Evolutionary conservation across 768 basidiomycete species (phyloP), one percentile per base, ranked within the genome.

Genomic region (Podaxis rugospora): DNA sequence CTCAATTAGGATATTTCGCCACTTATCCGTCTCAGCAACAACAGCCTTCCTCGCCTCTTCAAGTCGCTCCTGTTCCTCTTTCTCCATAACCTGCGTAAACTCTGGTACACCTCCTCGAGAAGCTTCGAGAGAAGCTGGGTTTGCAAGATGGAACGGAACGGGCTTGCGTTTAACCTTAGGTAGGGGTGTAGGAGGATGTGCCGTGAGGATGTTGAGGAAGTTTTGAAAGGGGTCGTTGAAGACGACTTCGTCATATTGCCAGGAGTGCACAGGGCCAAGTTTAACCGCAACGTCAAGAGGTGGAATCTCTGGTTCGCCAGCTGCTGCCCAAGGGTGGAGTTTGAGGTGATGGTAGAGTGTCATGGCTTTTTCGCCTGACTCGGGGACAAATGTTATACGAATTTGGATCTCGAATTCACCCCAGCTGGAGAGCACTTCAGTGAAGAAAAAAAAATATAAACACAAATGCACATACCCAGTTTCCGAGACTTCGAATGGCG

Each of bases 201-300:
- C 75, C 0, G 87, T 89, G 55, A 98, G 83, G 53, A 90, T 79
- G 66, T 86, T 85, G 63, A 97, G 83, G 75, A 98, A 95, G 39
- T 86, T 80, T 61, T 91, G 87, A 64, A 89, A 93, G 1, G 97
- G 97, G 66, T 98, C 96, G 69, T 87, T 84, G 75, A 99, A 98
- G 55, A 98, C 93, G 64, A 98, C 83, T 75, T 99, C 97, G 74
- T 98, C 96, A 75, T 98, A 98, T 68, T 98, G 96, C 95, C 96
- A 99, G 0, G 93, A 91, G 71, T 97, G 91, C 28, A 99, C 93
- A 0, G 92, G 90, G 0, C 88, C 89, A 27, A 80, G 68, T 67
- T 85, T 86, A 68, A 84, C 78, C 1, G 89, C 87, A 23, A 79
- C 79, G 14, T 89, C 88, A 6, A 87, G 78, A 3, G 88, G 80